Evolutionary conservation across 257 asterid genomes (phyloP).

Genomic region (Leptodermis oblonga): DNA sequence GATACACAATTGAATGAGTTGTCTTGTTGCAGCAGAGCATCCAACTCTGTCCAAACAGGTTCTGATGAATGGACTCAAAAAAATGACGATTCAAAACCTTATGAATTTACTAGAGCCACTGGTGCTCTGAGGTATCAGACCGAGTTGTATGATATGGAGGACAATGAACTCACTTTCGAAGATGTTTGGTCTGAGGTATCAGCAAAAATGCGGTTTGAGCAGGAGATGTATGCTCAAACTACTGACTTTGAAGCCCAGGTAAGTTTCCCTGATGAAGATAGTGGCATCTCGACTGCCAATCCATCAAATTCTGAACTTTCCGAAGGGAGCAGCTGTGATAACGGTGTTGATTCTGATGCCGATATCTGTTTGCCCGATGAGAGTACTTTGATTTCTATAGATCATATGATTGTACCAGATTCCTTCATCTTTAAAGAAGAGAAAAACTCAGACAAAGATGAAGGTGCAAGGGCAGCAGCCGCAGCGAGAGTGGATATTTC

Average conservation of each 20-base stretch:
- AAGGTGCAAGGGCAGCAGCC: constrained; percentile 13
- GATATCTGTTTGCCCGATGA: constrained; percentile 42
- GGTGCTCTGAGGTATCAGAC: constrained; percentile 12
- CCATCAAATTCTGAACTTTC: neutral
- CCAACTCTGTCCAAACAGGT: constrained; percentile 11
- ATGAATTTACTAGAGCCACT: constrained; percentile 17
- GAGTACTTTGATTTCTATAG: constrained; percentile 30
- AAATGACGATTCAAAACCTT: constrained; percentile 17
- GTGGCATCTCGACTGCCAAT: constrained; percentile 17
- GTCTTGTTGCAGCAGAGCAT: neutral
- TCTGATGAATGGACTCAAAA: constrained; percentile 23
- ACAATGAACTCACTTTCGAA: constrained; percentile 29
- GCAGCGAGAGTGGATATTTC: constrained; percentile 7
- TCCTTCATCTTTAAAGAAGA: constrained; percentile 12
- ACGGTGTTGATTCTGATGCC: constrained; percentile 20
- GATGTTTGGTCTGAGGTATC: constrained; percentile 51
- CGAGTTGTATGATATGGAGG: constrained; percentile 25
- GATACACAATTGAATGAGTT: constrained; percentile 9
- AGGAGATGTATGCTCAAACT: constrained; percentile 17
- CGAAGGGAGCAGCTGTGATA: neutral
- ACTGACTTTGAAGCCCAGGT: constrained; percentile 24
- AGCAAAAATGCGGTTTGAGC: constrained; percentile 37
- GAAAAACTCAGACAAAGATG: constrained; percentile 7
- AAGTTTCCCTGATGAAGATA: constrained; percentile 23
- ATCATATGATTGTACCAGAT: constrained; percentile 23